phyloP scores from a whole-genome alignment of 2,329 filamentous ascomycete species.

The Plectosphaerella plurivora region DNA sequence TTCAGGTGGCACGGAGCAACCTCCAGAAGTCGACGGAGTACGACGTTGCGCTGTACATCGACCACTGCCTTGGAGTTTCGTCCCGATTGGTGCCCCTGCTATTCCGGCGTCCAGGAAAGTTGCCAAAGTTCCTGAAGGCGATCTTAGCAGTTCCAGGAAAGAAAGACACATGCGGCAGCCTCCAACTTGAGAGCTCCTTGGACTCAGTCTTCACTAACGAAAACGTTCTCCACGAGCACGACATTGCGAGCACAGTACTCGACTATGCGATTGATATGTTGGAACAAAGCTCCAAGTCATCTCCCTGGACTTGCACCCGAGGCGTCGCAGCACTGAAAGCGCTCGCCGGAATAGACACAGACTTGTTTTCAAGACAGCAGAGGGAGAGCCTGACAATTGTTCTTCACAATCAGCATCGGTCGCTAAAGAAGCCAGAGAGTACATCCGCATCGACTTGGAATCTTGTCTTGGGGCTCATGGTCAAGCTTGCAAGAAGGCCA shows the following conservation, averaged over 20 bases:
- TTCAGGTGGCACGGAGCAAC: background rate
- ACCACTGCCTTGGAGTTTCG: constrained; percentile 5
- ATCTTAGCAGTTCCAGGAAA: background rate
- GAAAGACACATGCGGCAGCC: constrained; percentile 1
- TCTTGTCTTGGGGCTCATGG: constrained; percentile 36
- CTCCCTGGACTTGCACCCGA: constrained; percentile 6
- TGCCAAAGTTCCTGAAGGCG: constrained; percentile 7
- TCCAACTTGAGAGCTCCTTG: constrained; percentile 19
- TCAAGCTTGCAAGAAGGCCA: constrained; percentile 45
- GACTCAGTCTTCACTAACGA: constrained; percentile 29
- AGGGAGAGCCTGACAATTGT: constrained; percentile 37
- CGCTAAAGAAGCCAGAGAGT: constrained; percentile 15
- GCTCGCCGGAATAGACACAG: constrained; percentile 28
- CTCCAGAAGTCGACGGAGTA: background rate
- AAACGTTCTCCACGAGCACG: constrained; percentile 27
- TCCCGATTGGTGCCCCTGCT: constrained; percentile 9
- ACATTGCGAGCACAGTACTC: constrained; percentile 24
- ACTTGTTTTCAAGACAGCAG: constrained; percentile 34
- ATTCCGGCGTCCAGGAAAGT: background rate
- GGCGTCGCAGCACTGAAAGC: constrained; percentile 5
- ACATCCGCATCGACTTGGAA: constrained; percentile 26
- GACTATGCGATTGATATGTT: constrained; percentile 24
- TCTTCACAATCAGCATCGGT: constrained; percentile 20
- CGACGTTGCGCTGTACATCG: background rate
- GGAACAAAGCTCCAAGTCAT: constrained; percentile 10